Base-by-base conservation (phyloP, 768 basidiomycete species). In the Boletus tomentosulus region DNA sequence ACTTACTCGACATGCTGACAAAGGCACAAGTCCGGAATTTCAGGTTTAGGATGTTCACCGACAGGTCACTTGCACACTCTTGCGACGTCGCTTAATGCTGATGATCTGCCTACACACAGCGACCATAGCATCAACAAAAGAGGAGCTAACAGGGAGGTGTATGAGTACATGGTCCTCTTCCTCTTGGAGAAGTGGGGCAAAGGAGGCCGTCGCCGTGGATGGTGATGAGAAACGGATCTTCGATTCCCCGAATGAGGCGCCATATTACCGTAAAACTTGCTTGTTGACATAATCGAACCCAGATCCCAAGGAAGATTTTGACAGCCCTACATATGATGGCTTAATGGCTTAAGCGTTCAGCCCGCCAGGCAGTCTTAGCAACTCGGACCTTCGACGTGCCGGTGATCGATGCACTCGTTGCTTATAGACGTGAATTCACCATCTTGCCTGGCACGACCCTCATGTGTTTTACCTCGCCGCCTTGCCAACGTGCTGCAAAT, bases 1-100 rank as follows among this genome's bases (percentile, higher is more conserved):
- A 89, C 60, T 65, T 99, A 63, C 72, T 99, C 34, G 96, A 98
- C 70, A 94, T 97, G 85, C 81, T 99, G 61, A 98, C 94, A 0
- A 74, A 76, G 61, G 85, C 77, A 25, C 75, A 84, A 52, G 80
- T 98, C 43, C 77, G 86, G 62, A 78, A 79, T 56, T 89, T 86
- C 64, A 79, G 87, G 64, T 97, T 98, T 73, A 82, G 95, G 65
- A 92, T 98, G 90, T 99, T 98, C 72, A 93, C 93, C 24, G 97
- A 99, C 72, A 92, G 91, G 88, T 91, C 54, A 63, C 81, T 64
- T 42, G 33, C 51, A 48, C 31, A 25, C 27, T 13, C n/a, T 48
- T 30, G 2, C 13, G 51, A 34, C 22, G 12, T 48, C 31, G 44
- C 49, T 41, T 19, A 47, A 53, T 19, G 31, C 58, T 56, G 52